Evolutionary conservation across 352 stramenopile genomes (phyloP).

Genomic region (Blastocystis sp.): DNA sequence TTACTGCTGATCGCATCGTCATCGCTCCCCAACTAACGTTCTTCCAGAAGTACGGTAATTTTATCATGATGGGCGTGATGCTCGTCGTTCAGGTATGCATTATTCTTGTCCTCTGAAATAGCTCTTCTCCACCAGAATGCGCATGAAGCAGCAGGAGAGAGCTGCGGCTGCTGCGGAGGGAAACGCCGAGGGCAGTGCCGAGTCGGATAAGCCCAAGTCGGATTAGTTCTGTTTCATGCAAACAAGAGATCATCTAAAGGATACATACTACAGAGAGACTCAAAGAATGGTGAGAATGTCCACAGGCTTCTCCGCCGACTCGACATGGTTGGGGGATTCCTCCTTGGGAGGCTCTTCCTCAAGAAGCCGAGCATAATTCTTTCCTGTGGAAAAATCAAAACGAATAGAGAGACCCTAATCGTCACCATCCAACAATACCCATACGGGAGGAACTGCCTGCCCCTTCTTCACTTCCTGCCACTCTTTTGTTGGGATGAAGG

Average conservation of each 20-base stretch:
- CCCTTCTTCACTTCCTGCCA: slow-evolving; percentile 25
- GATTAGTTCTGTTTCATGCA: slow-evolving; percentile 2
- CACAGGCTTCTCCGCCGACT: not conserved
- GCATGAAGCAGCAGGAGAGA: not conserved
- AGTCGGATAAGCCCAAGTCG: not conserved
- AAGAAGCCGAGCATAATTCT: slow-evolving; percentile 25
- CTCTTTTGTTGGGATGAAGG: slow-evolving; percentile 33
- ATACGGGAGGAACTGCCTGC: slow-evolving; percentile 28
- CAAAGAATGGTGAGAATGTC: no score
- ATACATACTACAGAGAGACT: no score
- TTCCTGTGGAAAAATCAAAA: slow-evolving; percentile 49
- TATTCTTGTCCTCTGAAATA: not conserved
- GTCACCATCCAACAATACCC: not conserved
- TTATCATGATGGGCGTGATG: slow-evolving; percentile 50
- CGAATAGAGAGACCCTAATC: slow-evolving; percentile 28
- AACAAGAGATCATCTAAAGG: not conserved
- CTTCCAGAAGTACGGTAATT: slow-evolving; percentile 51
- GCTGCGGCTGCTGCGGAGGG: not conserved
- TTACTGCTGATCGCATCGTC: not conserved
- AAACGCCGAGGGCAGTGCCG: not conserved
- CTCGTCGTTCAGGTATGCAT: not conserved
- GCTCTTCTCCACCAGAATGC: not conserved
- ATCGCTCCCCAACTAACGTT: not conserved
- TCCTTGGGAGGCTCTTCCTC: not conserved
- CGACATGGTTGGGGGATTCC: not conserved